These are phyloP conservation scores for Zoysia pacifica DNA, from an alignment of 176 grass and related monocot species.

Conservation along the genomic window DNA sequence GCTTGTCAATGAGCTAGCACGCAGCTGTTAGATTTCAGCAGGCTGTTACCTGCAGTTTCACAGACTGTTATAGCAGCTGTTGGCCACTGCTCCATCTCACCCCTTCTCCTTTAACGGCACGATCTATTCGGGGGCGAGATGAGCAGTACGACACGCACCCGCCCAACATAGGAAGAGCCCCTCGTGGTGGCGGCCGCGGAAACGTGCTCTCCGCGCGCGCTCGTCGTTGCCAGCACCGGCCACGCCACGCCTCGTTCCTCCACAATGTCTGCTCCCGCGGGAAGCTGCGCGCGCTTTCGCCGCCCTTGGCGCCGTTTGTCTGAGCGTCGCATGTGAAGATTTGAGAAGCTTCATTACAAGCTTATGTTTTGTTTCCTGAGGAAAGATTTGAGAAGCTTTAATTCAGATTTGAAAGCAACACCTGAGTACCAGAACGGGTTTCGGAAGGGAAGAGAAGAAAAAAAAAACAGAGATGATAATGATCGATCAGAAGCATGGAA, in stretches of 20 bases:
- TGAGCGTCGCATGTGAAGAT: conserved; percentile 36
- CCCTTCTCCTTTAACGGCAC: background rate
- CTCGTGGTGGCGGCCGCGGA: background rate
- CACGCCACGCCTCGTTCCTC: background rate
- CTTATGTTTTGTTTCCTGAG: too few relatives aligned
- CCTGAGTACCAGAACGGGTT: background rate
- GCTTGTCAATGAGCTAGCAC: background rate
- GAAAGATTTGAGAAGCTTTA: background rate
- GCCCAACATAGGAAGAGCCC: background rate
- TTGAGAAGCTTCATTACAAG: background rate
- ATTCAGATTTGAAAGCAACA: background rate
- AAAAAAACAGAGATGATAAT: background rate
- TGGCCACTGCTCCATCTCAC: background rate
- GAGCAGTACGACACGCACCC: background rate
- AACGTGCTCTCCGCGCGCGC: background rate
- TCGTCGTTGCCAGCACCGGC: background rate
- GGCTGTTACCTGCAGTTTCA: background rate
- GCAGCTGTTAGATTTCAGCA: background rate
- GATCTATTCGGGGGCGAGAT: background rate
- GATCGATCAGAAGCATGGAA: background rate
- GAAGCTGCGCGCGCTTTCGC: background rate
- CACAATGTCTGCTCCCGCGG: background rate
- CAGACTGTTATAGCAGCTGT: background rate
- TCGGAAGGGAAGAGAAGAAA: too few relatives aligned
- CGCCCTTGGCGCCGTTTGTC: background rate